These are phyloP conservation scores for Corylus americana DNA, from an alignment of 306 rosid genomes.

Conservation along the genomic window DNA sequence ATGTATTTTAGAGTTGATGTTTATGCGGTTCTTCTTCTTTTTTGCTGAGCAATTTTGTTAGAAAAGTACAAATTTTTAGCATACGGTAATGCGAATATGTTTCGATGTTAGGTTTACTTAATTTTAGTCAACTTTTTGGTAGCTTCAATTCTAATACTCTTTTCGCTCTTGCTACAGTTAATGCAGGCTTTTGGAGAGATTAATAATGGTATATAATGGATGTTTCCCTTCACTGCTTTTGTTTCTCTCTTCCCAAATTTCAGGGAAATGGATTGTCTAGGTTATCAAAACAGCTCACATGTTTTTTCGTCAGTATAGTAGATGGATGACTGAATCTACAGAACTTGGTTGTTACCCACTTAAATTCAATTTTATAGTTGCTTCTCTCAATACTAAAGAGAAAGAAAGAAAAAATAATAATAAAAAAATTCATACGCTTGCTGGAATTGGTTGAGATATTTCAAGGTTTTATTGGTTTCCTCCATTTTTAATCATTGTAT, in stretches of 20 bases:
- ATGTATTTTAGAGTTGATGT: neutral
- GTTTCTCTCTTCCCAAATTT: neutral
- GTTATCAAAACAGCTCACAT: neutral
- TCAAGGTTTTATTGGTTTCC: no score
- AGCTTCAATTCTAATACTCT: neutral
- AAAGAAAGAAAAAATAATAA: no score
- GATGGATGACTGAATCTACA: neutral
- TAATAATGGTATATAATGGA: no score
- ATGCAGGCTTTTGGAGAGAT: no score
- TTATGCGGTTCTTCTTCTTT: neutral
- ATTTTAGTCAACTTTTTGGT: neutral
- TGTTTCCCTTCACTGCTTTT: no score
- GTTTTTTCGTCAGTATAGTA: neutral
- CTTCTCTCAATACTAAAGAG: neutral
- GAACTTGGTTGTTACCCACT: neutral
- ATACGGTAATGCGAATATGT: neutral
- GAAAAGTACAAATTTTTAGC: neutral
- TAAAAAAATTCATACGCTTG: neutral
- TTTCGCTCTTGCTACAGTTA: constrained; percentile 24
- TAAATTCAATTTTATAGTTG: no score
- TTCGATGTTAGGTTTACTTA: neutral
- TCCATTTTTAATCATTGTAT: no score
- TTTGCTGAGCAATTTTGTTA: neutral
- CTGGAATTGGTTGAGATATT: no score
- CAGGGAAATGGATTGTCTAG: neutral